Evolutionary conservation across 805 yeast genomes (phyloP).

Genomic region (Candida xiaguanensis): DNA sequence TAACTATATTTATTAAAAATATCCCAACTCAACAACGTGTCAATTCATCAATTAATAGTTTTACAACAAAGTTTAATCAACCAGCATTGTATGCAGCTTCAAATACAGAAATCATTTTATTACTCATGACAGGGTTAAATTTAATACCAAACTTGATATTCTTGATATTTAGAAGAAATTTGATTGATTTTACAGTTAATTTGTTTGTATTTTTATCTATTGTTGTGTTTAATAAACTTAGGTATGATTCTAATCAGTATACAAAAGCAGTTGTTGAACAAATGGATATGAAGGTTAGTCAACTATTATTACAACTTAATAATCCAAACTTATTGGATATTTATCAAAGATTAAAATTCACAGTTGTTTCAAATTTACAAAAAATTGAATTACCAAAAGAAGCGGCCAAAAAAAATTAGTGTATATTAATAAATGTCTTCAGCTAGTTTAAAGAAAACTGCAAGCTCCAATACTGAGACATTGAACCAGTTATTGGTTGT

Average conservation of each 20-base stretch:
- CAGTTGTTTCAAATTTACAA: conserved; percentile 15
- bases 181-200: conserved; percentile 29
- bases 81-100: conserved; percentile 38
- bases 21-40: conserved; percentile 25
- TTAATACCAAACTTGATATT: conserved; percentile 23
- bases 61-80: conserved; percentile 30
- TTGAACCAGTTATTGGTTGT: conserved; percentile 37
- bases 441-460: conserved; percentile 52
- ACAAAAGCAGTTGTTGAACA: conserved; percentile 40
- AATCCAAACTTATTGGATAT: conserved; percentile 13
- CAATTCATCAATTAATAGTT: conserved; percentile 25
- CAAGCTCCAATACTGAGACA: conserved; percentile 34
- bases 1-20: conserved; percentile 30
- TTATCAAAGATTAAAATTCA: conserved; percentile 19
- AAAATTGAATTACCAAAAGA: conserved; percentile 21
- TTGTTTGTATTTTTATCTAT: conserved; percentile 29
- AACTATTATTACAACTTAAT: conserved; percentile 13
- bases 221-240: conserved; percentile 31
- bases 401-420: conserved; percentile 11
- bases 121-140: conserved; percentile 18
- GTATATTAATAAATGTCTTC: conserved; percentile 46
- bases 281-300: conserved; percentile 40
- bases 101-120: conserved; percentile 29
- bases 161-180: conserved; percentile 30
- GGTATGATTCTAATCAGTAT: conserved; percentile 30